Evolutionary conservation across 495 filamentous ascomycete genomes (phyloP).

Genomic region (Podospora appendiculata): DNA sequence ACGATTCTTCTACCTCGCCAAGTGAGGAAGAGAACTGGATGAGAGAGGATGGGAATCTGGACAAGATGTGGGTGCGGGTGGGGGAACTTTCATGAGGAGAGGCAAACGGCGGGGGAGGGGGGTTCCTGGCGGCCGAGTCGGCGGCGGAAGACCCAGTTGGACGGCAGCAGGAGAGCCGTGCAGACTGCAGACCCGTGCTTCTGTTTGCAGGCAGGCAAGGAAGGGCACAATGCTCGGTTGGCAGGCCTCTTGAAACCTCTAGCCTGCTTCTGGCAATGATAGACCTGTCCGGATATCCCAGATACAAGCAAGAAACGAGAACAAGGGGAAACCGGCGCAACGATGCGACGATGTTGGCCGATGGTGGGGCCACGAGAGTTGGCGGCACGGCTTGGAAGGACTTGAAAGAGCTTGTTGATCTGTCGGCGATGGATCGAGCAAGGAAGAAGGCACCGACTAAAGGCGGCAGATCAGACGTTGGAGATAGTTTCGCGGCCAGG

Average conservation of each 20-base stretch:
- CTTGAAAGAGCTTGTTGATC: neutral
- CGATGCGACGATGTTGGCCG: too few relatives aligned
- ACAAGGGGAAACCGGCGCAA: too few relatives aligned
- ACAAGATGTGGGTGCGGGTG: constrained; percentile 25
- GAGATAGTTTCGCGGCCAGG: constrained; percentile 30
- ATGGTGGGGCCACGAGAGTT: too few relatives aligned
- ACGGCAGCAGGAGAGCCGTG: neutral
- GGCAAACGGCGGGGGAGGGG: constrained; percentile 5
- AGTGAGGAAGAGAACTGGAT: constrained; percentile 15
- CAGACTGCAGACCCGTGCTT: constrained; percentile 10
- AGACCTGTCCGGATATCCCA: neutral
- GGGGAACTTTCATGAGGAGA: constrained; percentile 40
- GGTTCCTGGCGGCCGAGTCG: constrained; percentile 11
- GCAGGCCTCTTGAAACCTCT: constrained; percentile 28
- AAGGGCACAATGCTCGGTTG: constrained; percentile 15
- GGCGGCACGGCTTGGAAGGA: neutral
- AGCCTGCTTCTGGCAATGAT: constrained; percentile 22
- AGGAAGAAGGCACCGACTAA: neutral
- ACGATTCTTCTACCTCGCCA: constrained; percentile 21
- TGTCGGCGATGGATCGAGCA: neutral
- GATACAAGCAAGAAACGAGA: neutral
- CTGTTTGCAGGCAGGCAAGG: neutral
- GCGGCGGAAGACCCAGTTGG: constrained; percentile 1
- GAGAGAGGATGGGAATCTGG: constrained; percentile 6
- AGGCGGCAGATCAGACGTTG: constrained; percentile 24